These are phyloP conservation scores for Plantago ovata DNA, from an alignment of 257 asterid species.

Conservation along the genomic window DNA sequence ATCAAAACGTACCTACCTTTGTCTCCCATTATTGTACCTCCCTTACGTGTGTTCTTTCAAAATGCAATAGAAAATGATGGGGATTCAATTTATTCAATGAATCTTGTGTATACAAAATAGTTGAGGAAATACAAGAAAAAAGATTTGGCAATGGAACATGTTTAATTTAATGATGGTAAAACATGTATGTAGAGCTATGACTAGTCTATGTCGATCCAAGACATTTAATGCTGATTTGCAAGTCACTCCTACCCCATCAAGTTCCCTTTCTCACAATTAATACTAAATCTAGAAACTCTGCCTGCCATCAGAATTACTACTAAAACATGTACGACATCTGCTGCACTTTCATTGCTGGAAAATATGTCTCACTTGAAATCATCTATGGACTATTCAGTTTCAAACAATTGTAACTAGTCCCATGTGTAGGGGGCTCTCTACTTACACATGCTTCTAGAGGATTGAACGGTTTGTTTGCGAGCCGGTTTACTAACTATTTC, in stretches of 20 bases:
- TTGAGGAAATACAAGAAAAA: too few species aligned
- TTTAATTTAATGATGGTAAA: too few species aligned
- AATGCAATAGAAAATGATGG: not conserved
- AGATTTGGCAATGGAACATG: not conserved
- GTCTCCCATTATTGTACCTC: not conserved
- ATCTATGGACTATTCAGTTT: not conserved
- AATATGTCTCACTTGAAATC: not conserved
- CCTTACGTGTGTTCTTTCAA: not conserved
- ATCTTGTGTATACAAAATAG: too few species aligned
- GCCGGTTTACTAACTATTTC: too few species aligned
- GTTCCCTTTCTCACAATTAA: not conserved
- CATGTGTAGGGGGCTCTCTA: too few species aligned
- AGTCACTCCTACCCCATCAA: not conserved
- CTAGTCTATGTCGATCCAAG: not conserved
- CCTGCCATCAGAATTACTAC: not conserved
- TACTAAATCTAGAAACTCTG: constrained; percentile 1
- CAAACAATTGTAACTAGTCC: not conserved
- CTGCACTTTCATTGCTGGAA: not conserved
- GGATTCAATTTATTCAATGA: too few species aligned
- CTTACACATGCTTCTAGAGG: too few species aligned
- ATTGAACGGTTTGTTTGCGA: too few species aligned
- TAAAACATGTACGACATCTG: not conserved
- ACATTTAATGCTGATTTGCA: too few species aligned
- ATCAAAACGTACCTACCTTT: not conserved
- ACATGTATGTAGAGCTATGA: not conserved